Base-by-base conservation (phyloP, 768 basidiomycete species). In the Pleurotus salmoneostramineus region DNA sequence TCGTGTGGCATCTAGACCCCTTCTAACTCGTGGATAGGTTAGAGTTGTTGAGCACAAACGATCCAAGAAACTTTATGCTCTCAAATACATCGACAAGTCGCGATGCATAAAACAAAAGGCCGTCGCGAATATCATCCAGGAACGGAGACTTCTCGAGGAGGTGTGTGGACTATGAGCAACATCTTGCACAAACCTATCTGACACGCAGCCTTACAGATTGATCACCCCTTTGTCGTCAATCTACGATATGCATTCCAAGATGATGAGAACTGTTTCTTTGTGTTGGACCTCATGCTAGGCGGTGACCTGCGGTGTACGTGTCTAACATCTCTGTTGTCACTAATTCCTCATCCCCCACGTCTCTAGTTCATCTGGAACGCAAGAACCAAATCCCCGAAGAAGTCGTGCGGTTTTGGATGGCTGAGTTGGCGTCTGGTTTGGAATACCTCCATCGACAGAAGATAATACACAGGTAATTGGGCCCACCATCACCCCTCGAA, bases 61-160 rank as follows among this genome's bases (percentile, higher is more conserved):
- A 67, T 84, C 91, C 2, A 95, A 94, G 69, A 85, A 93, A 64
- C 80, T 98, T 1, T 97, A 92, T 68, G 95, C 95, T 17, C 85
- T 98, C 74, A 98, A 98, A 69, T 98, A 98, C 76, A 95, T 98
- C 76, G 95, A 98, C 73, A 98, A 98, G 73, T 81, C 91, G 47
- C 87, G 86, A 68, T 92, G 94, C 71, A 87, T 94, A 60, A 87
- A 87, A 68, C 93, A 94, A 76, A 92, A 89, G 71, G 93, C 95
- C 8, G 83, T 95, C 7, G 91, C 89, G 27, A 95, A 97, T 69
- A 88, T 93, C 65, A 92, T 98, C 57, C 95, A 98, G 72, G 95
- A 98, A 72, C 83, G 95, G 33, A 80, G 93, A 50, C 76, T 98
- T 45, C 77, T 98, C 21, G 95, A 98, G 72, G 95, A 98, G 84